phyloP scores from a whole-genome alignment of 2,329 filamentous ascomycete genomes.

The Sporothrix brunneoviolacea region DNA sequence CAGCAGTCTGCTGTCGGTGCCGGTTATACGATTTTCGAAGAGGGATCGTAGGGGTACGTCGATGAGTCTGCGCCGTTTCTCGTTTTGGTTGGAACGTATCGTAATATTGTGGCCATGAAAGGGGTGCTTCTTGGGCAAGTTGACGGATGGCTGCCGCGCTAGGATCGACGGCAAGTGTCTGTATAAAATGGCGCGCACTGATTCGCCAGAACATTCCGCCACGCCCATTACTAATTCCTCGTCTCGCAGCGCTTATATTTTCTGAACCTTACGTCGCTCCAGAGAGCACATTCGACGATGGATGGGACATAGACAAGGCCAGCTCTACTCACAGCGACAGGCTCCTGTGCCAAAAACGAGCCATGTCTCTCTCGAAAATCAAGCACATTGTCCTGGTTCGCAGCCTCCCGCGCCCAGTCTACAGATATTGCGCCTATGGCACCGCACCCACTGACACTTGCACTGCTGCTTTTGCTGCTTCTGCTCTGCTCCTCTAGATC shows the following conservation, averaged over 20 bases:
- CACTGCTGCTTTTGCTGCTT: not conserved
- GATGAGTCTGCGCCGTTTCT: too few species aligned
- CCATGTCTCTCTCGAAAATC: constrained; percentile 62
- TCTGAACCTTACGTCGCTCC: too few species aligned
- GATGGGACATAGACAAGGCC: not conserved
- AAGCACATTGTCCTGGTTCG: constrained; percentile 66
- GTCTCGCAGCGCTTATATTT: not conserved
- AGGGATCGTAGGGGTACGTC: too few species aligned
- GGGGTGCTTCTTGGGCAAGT: too few species aligned
- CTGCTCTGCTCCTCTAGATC: constrained; percentile 38
- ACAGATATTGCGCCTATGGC: not conserved
- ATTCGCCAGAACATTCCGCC: constrained; percentile 5
- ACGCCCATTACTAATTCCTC: constrained; percentile 7
- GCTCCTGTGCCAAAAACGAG: not conserved
- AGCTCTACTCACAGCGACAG: not conserved
- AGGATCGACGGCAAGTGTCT: too few species aligned
- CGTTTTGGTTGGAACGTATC: too few species aligned
- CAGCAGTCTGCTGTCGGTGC: too few species aligned
- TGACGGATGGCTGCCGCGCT: not conserved
- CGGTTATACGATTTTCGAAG: too few species aligned
- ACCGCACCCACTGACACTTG: too few species aligned
- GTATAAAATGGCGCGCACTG: not conserved
- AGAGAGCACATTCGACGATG: not conserved
- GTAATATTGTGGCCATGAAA: too few species aligned
- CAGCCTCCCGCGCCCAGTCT: not conserved